Base-by-base conservation (phyloP, 2,329 filamentous ascomycete genomes). In the Botrytis porri region DNA sequence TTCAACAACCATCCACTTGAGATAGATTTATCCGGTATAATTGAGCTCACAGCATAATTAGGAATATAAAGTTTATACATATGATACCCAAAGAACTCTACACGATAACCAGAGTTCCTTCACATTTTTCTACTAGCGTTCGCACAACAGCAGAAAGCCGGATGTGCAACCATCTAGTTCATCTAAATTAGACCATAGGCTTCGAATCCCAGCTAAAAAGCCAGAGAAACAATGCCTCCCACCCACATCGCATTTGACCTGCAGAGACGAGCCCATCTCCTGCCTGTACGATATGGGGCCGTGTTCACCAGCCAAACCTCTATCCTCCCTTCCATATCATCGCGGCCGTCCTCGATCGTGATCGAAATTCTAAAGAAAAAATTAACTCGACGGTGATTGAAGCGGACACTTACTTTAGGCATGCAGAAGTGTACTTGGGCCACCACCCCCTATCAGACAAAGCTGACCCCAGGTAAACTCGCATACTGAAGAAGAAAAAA, bases 201-300 rank as follows among this genome's bases (percentile, higher is more conserved):
- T 29, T 69, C 66, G 35, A 60, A 60, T n/a, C 18, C 63, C 20
- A 65, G 43, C 43, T 54, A 37, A 16, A 65, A 25, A 51, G 63
- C 43, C 29, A 51, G 63, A 65, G 25, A 8, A 37, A 48, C 63
- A 51, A 65, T 65, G 29, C 22, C 43, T 29, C 39, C n/a, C 65
- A 41, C 65, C 71, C 63, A 37, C 3, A 39, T 43, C 48, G 90
- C 95, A 98, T 84, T 98, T 95, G 84, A 96, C 98, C 83, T 94
- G 94, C 77, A 88, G 29, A 64, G 18, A 64, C 20, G 32, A 64
- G n/a, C 41, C 62, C 32, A 20, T 39, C 59, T 61, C 35, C 59
- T 39, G 59, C 59, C 59, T 61, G 10, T 61, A n/a, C 59, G 59
- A 61, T 39, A 22, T 39, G 59, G 18, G 59, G 59, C 59, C 59